Conservation (phyloP, 2,329 filamentous ascomycete genomes). For the Geosmithia putterillii region DNA sequence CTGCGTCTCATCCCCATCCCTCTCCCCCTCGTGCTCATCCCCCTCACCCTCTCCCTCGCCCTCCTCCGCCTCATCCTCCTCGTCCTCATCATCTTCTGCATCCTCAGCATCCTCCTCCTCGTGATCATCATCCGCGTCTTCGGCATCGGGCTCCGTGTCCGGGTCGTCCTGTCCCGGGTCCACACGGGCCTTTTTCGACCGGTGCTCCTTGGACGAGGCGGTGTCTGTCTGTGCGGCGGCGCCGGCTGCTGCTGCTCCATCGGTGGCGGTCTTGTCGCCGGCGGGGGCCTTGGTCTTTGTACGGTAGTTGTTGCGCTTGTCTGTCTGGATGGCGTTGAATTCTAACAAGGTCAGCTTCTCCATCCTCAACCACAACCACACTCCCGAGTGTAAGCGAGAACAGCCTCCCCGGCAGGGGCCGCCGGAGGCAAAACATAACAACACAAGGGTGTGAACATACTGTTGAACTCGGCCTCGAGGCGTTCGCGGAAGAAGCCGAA, state of each 20-base stretch:
- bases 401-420: too few species aligned
- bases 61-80: slow-evolving; percentile 18
- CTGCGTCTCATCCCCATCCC: slow-evolving; percentile 39
- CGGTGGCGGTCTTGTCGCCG: slow-evolving; percentile 10
- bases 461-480: slow-evolving; percentile 65
- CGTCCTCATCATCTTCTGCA: slow-evolving; percentile 21
- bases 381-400: too few species aligned
- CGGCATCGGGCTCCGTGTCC: too few species aligned
- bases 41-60: slow-evolving; percentile 31
- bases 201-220: slow-evolving; percentile 11
- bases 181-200: slow-evolving; percentile 32
- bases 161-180: slow-evolving; percentile 22
- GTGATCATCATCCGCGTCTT: too few species aligned
- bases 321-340: slow-evolving; percentile 61
- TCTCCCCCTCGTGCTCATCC: slow-evolving; percentile 31
- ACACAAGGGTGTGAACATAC: too few species aligned
- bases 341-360: slow-evolving; percentile 39
- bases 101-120: slow-evolving; percentile 22
- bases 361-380: too few species aligned
- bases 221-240: slow-evolving; percentile 18
- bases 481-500: slow-evolving; percentile 58
- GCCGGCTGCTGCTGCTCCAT: slow-evolving; percentile 16
- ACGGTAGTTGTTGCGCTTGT: slow-evolving; percentile 63
- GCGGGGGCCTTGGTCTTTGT: slow-evolving; percentile 48
- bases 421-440: too few species aligned